Base-by-base conservation (phyloP, 768 basidiomycete genomes). In the Thelephora ganbajun region DNA sequence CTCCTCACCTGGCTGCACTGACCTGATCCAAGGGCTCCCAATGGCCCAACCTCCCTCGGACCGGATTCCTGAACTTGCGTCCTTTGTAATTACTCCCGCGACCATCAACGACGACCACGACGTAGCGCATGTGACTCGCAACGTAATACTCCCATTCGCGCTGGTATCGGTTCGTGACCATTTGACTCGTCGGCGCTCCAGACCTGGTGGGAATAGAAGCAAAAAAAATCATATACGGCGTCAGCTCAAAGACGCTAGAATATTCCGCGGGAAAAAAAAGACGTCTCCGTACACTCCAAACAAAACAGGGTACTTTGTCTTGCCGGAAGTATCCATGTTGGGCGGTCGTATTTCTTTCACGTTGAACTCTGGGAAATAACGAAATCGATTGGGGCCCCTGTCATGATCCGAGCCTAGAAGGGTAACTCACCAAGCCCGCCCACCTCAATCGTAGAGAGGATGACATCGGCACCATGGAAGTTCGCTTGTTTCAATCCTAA, bases 81-180 rank as follows among this genome's bases (percentile, higher is more conserved):
- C 96, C 96, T 59, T 84, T 88, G 67, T 70, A 89, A 1, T 94
- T 93, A 0, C 94, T 99, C 0, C 94, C 96, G 18, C 96, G 77
- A 0, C 91, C 91, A 58, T 99, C 96, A 35, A 97, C 86, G 35
- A 74, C 66, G 47, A 99, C 88, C 33, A 93, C 71, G 34, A 99
- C 71, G 60, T 92, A 94, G 54, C 86, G 76, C 45, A 89, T 65
- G 18, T 76, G 74, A 56, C 85, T 82, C 11, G 82, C 86, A 35
- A 96, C 70, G 63, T 84, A 94, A 49, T 88, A 74, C 53, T 91
- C 79, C 89, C 89, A 98, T 63, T 86, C 84, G 20, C 83, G 76
- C 12, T 57, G 55, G 63, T 76, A 98, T 26, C 62, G 65, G 14
- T 76, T 65, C 59, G 80, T 68, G 23, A 93, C 87, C 51, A 72